Conservation (phyloP, 371 early-diverging fungal species). For the Rhizomucor pusillus region DNA sequence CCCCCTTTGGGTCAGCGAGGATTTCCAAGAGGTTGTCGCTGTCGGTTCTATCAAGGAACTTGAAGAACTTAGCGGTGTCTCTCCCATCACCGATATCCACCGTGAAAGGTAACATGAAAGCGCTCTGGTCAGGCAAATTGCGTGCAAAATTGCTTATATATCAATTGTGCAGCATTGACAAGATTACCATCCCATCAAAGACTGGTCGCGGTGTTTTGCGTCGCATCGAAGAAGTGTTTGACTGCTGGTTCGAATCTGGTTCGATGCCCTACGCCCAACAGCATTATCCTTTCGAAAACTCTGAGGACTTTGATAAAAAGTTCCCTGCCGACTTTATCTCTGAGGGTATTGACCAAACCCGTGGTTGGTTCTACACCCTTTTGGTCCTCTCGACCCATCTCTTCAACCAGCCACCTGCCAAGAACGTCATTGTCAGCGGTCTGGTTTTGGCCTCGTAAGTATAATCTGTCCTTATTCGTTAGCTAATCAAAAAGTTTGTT, state of each 20-base stretch:
- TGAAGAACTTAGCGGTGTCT: constrained; percentile 85
- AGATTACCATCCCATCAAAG: constrained; percentile 95
- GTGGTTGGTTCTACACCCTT: constrained; percentile 99
- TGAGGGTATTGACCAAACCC: constrained; percentile 99
- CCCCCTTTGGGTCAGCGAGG: constrained; percentile 98
- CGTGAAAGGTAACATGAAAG: constrained; percentile 70
- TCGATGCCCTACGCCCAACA: constrained; percentile 99
- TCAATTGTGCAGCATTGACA: constrained; percentile 71
- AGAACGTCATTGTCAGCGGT: constrained; percentile 99
- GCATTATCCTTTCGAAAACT: constrained; percentile 99
- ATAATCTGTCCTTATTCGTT: neutral
- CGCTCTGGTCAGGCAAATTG: neutral
- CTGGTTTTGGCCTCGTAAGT: constrained; percentile 92
- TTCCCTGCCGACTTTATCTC: constrained; percentile 99
- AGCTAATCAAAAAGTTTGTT: neutral
- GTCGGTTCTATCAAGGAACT: constrained; percentile 97
- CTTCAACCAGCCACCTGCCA: constrained; percentile 98
- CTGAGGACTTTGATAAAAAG: constrained; percentile 75
- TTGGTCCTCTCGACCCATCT: constrained; percentile 98
- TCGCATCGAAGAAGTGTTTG: constrained; percentile 99
- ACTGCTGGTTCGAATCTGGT: constrained; percentile 99
- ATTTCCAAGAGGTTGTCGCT: constrained; percentile 92
- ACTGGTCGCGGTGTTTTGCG: constrained; percentile 87
- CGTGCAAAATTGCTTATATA: neutral
- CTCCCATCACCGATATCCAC: constrained; percentile 95